A percentile compares a stretch with the other conserved stretches of the same genome.
Evolutionary conservation across 1,284 basidiomycete genomes (phyloP).

Genomic region (Ganoderma boninense): DNA sequence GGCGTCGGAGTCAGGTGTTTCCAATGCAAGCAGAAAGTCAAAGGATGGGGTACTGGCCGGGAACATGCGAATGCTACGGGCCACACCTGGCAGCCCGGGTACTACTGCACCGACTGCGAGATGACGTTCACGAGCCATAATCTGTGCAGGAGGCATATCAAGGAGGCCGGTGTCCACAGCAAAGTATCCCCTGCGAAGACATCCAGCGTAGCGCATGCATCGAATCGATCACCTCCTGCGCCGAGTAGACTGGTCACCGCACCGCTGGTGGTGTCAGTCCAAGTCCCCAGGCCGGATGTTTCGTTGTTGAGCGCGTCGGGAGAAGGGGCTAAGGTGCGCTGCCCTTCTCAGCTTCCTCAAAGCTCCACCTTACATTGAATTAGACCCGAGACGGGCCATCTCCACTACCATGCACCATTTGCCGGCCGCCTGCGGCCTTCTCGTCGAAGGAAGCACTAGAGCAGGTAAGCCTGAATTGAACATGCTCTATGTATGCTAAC

Average conservation of each 20-base stretch:
- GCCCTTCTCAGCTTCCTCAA: background rate
- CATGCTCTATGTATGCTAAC: background rate
- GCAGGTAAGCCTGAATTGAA: background rate
- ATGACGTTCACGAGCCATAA: slow-evolving; percentile 9
- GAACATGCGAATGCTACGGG: background rate
- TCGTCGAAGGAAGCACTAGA: background rate
- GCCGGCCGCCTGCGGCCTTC: background rate
- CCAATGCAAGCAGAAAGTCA: slow-evolving; percentile 11
- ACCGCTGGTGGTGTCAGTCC: background rate
- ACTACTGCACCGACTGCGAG: slow-evolving; percentile 7
- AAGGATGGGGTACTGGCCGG: background rate
- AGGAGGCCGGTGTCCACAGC: background rate
- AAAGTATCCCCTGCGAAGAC: background rate
- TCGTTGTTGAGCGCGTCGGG: background rate
- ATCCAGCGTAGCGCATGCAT: background rate
- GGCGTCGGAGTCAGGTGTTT: slow-evolving; percentile 14
- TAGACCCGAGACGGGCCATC: background rate
- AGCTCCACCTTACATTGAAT: background rate
- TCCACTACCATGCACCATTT: background rate
- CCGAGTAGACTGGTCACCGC: background rate
- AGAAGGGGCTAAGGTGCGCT: background rate
- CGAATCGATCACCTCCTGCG: background rate
- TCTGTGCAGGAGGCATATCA: slow-evolving; percentile 6
- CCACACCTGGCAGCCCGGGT: slow-evolving; percentile 7
- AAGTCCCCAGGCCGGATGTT: background rate